Percentiles rank a stretch among this genome's conserved stretches.
Evolutionary conservation across 768 basidiomycete genomes (phyloP).

Genomic region (Peribolospora baueri): DNA sequence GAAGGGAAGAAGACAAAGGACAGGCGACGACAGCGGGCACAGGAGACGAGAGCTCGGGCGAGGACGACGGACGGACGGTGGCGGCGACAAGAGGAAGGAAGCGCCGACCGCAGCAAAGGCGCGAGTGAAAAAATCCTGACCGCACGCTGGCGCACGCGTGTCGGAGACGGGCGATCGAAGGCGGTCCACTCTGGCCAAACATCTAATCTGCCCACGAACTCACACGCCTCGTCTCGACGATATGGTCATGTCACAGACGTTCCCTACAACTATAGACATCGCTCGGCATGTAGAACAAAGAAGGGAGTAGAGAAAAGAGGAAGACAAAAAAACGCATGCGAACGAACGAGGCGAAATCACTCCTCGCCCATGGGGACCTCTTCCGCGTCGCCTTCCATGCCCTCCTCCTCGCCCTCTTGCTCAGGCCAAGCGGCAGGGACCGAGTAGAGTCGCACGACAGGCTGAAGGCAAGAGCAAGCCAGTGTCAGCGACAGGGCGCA

Average conservation of each 20-base stretch:
- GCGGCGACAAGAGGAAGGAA: neutral
- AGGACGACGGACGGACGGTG: neutral
- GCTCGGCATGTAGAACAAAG: neutral
- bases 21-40: neutral
- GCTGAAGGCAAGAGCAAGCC: conserved; percentile 26
- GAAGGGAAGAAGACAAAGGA: neutral
- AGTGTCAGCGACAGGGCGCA: neutral
- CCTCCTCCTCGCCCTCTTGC: conserved; percentile 45
- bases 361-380: neutral
- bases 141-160: neutral
- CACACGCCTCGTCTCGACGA: too few relatives aligned
- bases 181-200: neutral
- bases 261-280: neutral
- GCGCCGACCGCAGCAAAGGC: neutral
- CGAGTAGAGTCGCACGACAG: conserved; percentile 75
- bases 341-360: neutral
- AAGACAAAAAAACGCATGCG: neutral
- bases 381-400: too few relatives aligned
- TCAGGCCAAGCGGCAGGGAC: conserved; percentile 76
- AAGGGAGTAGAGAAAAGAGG: neutral
- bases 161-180: neutral
- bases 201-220: neutral
- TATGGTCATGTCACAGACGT: too few relatives aligned
- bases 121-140: neutral
- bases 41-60: neutral